Evolutionary conservation across 1,284 basidiomycete genomes (phyloP).

Genomic region (Apiotrichum sp.): DNA sequence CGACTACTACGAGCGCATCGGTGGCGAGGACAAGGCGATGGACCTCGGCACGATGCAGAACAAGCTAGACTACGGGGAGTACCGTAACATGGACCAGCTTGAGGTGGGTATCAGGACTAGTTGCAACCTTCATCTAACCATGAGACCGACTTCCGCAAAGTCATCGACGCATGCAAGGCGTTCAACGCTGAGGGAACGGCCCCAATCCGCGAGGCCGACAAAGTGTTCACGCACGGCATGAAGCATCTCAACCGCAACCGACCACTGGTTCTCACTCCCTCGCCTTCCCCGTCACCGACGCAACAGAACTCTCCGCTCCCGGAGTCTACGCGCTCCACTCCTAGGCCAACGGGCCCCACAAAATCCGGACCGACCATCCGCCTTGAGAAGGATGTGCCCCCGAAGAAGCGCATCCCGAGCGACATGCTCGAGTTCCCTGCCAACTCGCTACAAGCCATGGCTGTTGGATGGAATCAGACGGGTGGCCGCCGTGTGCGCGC

Average conservation of each 20-base stretch:
- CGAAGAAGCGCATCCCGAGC: conserved; percentile 34
- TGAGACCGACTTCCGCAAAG: conserved; percentile 35
- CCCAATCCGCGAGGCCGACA: conserved; percentile 35
- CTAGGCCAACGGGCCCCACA: not conserved
- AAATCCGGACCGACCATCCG: not conserved
- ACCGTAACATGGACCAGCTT: conserved; percentile 35
- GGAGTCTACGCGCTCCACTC: conserved; percentile 9
- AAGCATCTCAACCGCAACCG: conserved; percentile 42
- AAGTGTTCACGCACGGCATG: conserved; percentile 33
- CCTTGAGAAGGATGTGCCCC: conserved; percentile 16
- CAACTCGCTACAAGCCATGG: conserved; percentile 31
- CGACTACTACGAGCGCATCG: conserved; percentile 41
- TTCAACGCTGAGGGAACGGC: conserved; percentile 42
- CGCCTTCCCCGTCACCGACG: conserved; percentile 28
- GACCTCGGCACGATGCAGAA: conserved; percentile 45
- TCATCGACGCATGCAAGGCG: conserved; percentile 36
- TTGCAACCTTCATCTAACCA: not conserved
- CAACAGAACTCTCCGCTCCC: conserved; percentile 3
- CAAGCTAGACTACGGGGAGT: conserved; percentile 41
- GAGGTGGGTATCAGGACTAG: conserved; percentile 25
- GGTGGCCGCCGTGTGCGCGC: conserved; percentile 39
- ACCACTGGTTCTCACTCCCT: conserved; percentile 38
- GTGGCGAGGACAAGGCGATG: conserved; percentile 46
- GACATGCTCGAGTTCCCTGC: conserved; percentile 43
- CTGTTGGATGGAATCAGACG: conserved; percentile 44